Percentiles rank a stretch among this genome's conserved stretches.
phyloP scores from a whole-genome alignment of 1,284 basidiomycete genomes.

The Cutaneotrichosporon cavernicola region DNA sequence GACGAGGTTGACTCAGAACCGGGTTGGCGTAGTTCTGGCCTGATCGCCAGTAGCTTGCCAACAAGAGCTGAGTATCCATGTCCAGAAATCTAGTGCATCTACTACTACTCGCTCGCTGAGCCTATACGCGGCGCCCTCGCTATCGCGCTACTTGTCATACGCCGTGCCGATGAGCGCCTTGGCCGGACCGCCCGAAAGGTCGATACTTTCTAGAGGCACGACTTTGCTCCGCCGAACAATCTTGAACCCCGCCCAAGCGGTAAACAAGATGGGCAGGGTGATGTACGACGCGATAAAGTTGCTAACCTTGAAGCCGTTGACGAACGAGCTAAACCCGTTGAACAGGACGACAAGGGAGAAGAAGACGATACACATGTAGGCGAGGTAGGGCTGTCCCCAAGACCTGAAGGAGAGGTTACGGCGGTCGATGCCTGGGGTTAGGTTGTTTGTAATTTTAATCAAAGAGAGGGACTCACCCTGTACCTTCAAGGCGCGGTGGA shows the following conservation, averaged over 20 bases:
- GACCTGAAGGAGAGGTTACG: slow-evolving; percentile 63
- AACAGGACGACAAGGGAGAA: slow-evolving; percentile 21
- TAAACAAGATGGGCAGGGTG: slow-evolving; percentile 25
- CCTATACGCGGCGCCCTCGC: too few species aligned
- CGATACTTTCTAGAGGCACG: slow-evolving; percentile 63
- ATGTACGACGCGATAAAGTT: slow-evolving; percentile 28
- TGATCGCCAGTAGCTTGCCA: too few species aligned
- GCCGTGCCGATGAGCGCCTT: slow-evolving; percentile 9
- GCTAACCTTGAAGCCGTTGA: slow-evolving; percentile 11
- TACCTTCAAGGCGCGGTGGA: slow-evolving; percentile 67
- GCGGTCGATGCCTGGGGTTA: slow-evolving; percentile 53
- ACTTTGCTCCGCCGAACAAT: slow-evolving; percentile 15
- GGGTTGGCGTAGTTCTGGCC: too few species aligned
- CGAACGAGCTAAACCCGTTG: slow-evolving; percentile 18
- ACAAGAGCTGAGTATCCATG: too few species aligned
- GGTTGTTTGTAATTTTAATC: neutral
- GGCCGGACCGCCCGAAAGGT: slow-evolving; percentile 57
- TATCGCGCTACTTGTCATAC: neutral
- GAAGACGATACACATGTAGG: slow-evolving; percentile 19
- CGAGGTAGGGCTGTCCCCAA: slow-evolving; percentile 50
- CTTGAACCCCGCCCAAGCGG: slow-evolving; percentile 19
- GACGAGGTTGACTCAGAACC: too few species aligned
- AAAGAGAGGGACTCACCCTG: slow-evolving; percentile 55
- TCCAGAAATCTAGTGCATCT: too few species aligned
- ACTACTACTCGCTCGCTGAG: too few species aligned